phyloP scores from a whole-genome alignment of 148 eudicot genomes.

The Tetragonia tetragonoides region DNA sequence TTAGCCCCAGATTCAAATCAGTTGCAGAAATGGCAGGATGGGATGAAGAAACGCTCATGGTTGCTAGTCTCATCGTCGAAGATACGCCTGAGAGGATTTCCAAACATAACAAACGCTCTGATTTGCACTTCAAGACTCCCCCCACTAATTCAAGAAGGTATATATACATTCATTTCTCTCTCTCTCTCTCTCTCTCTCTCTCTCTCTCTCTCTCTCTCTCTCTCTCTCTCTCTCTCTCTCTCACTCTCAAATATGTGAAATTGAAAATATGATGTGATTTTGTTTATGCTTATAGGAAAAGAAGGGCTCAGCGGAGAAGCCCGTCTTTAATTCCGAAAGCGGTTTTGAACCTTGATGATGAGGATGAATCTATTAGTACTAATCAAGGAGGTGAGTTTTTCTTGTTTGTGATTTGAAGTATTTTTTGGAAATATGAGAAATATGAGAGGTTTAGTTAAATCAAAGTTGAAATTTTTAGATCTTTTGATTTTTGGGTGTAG shows the following conservation, averaged over 20 bases:
- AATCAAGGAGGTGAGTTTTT: conserved; percentile 21
- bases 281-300: conserved; percentile 39
- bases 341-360: conserved; percentile 67
- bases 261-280: background rate
- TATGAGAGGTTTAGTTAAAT: background rate
- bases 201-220: background rate
- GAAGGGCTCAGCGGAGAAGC: conserved; percentile 53
- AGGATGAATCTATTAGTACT: conserved; percentile 26
- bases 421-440: background rate
- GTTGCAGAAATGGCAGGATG: conserved; percentile 90
- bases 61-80: conserved; percentile 69
- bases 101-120: conserved; percentile 52
- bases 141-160: conserved; percentile 67
- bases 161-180: background rate
- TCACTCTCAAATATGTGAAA: too few relatives aligned
- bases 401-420: too few relatives aligned
- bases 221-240: background rate
- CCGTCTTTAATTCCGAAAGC: conserved; percentile 41
- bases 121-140: conserved; percentile 48
- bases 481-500: too few relatives aligned
- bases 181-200: background rate
- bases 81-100: conserved; percentile 64
- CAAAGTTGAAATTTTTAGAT: background rate
- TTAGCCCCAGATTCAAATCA: conserved; percentile 77
- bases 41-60: conserved; percentile 75